phyloP scores from a whole-genome alignment of 495 filamentous ascomycete genomes.

The Hamigera avellanea region DNA sequence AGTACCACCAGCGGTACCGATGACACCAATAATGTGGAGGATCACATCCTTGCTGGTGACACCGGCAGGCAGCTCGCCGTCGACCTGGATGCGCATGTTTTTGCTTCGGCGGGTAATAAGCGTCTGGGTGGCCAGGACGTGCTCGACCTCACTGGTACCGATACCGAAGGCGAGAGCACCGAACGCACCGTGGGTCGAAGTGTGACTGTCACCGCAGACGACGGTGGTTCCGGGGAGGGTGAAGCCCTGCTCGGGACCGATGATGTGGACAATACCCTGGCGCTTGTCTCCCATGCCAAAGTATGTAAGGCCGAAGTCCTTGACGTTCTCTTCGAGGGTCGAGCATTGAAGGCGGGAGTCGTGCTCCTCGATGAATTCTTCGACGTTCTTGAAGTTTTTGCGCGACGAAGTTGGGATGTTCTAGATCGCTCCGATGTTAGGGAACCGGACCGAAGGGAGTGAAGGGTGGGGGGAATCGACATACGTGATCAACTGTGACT shows the following conservation, averaged over 20 bases:
- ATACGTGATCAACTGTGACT: slow-evolving; percentile 92
- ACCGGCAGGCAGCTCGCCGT: slow-evolving; percentile 79
- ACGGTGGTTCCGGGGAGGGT: slow-evolving; percentile 95
- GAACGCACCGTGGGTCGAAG: slow-evolving; percentile 95
- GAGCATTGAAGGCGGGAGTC: slow-evolving; percentile 90
- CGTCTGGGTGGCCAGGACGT: slow-evolving; percentile 92
- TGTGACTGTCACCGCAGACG: slow-evolving; percentile 96
- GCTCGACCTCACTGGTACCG: slow-evolving; percentile 96
- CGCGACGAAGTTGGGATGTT: slow-evolving; percentile 85
- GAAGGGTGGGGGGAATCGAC: slow-evolving; percentile 15
- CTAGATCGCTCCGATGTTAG: slow-evolving; percentile 31
- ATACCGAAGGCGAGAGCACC: slow-evolving; percentile 94
- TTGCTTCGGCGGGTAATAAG: slow-evolving; percentile 90
- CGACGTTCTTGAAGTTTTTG: slow-evolving; percentile 80
- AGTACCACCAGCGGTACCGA: slow-evolving; percentile 91
- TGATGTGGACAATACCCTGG: slow-evolving; percentile 97
- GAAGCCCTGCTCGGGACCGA: slow-evolving; percentile 98
- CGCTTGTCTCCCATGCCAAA: slow-evolving; percentile 94
- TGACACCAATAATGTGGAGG: slow-evolving; percentile 84
- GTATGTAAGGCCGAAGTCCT: slow-evolving; percentile 92
- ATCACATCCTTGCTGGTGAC: slow-evolving; percentile 96
- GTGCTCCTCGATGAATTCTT: slow-evolving; percentile 77
- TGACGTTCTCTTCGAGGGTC: slow-evolving; percentile 94
- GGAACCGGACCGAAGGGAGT: neutral
- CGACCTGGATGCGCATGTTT: slow-evolving; percentile 96